phyloP scores from a whole-genome alignment of 1,284 basidiomycete species.

The Ceratobasidium sp. region DNA sequence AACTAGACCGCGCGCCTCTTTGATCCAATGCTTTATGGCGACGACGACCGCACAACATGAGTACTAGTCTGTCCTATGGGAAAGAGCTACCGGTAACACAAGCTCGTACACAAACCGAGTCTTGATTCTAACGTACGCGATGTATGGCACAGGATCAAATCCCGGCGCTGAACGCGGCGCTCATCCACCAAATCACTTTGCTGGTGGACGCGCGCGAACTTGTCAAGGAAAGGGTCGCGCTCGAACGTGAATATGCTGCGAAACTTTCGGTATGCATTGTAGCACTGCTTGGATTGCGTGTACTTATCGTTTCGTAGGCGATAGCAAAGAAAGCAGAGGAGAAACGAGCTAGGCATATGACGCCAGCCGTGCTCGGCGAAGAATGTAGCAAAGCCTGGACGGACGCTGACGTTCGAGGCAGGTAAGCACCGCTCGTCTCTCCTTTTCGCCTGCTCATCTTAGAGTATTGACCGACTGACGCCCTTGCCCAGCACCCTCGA shows the following conservation, averaged over 20 bases:
- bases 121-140: neutral
- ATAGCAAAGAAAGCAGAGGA: slow-evolving; percentile 76
- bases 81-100: slow-evolving; percentile 31
- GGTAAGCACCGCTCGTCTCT: slow-evolving; percentile 59
- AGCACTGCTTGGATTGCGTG: neutral
- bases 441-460: neutral
- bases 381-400: slow-evolving; percentile 75
- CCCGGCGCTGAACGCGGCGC: slow-evolving; percentile 28
- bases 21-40: slow-evolving; percentile 35
- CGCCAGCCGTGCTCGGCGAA: slow-evolving; percentile 69
- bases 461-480: neutral
- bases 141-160: slow-evolving; percentile 24
- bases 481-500: slow-evolving; percentile 69
- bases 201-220: slow-evolving; percentile 67
- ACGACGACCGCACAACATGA: slow-evolving; percentile 29
- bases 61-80: slow-evolving; percentile 24
- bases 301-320: slow-evolving; percentile 57
- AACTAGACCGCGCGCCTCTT: slow-evolving; percentile 4
- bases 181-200: slow-evolving; percentile 23
- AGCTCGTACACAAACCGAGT: neutral
- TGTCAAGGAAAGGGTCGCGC: slow-evolving; percentile 70
- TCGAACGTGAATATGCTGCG: slow-evolving; percentile 80
- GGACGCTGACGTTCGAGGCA: slow-evolving; percentile 66
- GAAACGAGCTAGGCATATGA: slow-evolving; percentile 67
- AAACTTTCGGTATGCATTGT: slow-evolving; percentile 61